Evolutionary conservation across 1,284 basidiomycete species (phyloP), one percentile per base, ranked within the genome.

Genomic region (Austroboletus olivaceoglutinosus): DNA sequence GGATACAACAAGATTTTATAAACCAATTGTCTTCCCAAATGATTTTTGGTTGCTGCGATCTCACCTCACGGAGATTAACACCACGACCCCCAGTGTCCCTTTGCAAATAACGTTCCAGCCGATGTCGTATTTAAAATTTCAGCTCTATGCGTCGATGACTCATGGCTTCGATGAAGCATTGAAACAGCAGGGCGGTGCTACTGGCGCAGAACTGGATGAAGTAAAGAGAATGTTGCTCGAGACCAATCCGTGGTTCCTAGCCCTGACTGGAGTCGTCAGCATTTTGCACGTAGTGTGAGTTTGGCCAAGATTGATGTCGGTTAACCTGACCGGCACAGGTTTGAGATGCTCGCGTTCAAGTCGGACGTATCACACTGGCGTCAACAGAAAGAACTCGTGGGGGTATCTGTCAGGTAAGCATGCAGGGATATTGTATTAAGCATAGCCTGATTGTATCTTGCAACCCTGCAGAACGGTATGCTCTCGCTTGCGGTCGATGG

Each of bases 331-430:
- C 15, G 10, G 37, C 40, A 51, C 55, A 90, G 88, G 30, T 96
- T 96, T 68, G 93, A 97, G 73, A 91, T 97, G 81, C 75, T 97
- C 42, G 94, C 94, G 3, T 98, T 98, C 80, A 92, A 89, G 65
- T 89, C 84, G 30, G 95, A 98, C 64, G 92, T 99, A 42, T 82
- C 85, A 30, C 95, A 98, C 71, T 98, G 95, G 95, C 80, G 91
- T 45, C 85, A 93, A 60, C 96, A 89, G 75, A 87, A 95, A 54
- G 89, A 91, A 63, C 81, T 91, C 70, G 83, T 85, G 47, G 89
- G 89, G n/a, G 87, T 91, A 21, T 91, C 89, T 52, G 78, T 91
- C 58, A 80, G 87, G 87, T 89, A 58, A 61, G 58, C 48, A 39
- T 50, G 29, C 34, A 40, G 10, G 16, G 30, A 13, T 53, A 54